Base-by-base conservation (phyloP, 73 alveolate genomes). In the Paramecium biaurelia region DNA sequence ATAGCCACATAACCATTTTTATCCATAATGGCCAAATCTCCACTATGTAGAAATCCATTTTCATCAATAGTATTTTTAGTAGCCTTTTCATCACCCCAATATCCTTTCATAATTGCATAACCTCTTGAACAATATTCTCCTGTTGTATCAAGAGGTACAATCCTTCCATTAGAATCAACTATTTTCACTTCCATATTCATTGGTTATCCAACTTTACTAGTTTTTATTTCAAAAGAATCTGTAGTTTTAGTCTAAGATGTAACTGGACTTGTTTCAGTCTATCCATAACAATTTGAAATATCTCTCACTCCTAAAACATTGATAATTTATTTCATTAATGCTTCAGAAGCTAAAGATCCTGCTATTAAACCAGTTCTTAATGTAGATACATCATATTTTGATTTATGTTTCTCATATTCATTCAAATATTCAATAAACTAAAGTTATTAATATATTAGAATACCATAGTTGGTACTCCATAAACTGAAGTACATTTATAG, bases 391-490 rank as follows among this genome's bases (percentile, higher is more conserved):
- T 95, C 93, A 47, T 70, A 70, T 30, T 58, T 56, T 28, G 21
- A 30, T 24, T 38, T 21, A 57, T 90, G 76, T 41, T 35, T 57
- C 28, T 85, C 87, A 72, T 88, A 92, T 58, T 96, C 95, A 47
- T 92, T 90, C 18, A 96, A 79, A 74, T 56, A 84, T 24, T 94
- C 98, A 67, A 79, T 84, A 85, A 96, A 96, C 98, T 74, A 32
- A 38, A 14, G 0, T 30, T 32, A 35, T 15, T 14, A 14, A 32
- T 28, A 1, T 4, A 34, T 11, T 0, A 30, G 0, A 8, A 32
- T 74, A 74, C 87, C 93, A 96, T 96, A 1, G 98, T 95, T 47
- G 98, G 98, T 5, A 96, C 98, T 11, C 98, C 98, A 34, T 95
- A 93, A n/a, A 96, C 9, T 0, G 95, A 37, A 34, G 97, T 93